Base-by-base conservation (phyloP, 768 basidiomycete species). In the Lactifluus pinguis region DNA sequence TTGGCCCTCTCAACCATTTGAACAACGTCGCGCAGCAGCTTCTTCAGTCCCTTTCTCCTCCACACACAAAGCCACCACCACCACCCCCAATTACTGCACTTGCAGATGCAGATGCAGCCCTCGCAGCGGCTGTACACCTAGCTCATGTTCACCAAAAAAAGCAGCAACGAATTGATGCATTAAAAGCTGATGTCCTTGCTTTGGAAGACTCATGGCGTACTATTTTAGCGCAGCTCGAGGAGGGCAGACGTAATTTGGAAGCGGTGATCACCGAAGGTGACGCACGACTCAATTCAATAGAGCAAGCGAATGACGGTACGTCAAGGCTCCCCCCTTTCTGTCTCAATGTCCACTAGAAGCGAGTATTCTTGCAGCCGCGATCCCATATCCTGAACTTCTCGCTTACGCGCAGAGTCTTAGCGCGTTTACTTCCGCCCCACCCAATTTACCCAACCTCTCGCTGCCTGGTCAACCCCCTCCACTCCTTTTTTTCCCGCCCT, bases 391-490 rank as follows among this genome's bases (percentile, higher is more conserved):
- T 4, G 89, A 91, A 67, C 76, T 93, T 11, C 78, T 93, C 62
- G 82, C 86, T 2, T 92, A 93, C 71, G 91, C 91, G 3, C 88
- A 91, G 68, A 88, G 86, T 63, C 78, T 93, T 56, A 87, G 88
- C 64, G 82, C 87, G 14, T 93, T 92, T 72, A 91, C 91, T 6
- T 91, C 91, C 38, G 91, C 90, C 10, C 91, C 91, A 8, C 91
- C 91, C 10, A 90, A 89, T 68, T 87, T 91, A 83, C 88, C 88
- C 21, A 88, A 89, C 67, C 79, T 84, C 50, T 76, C 77, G 29
- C 73, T 83, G 6, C 84, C 86, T 0, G 86, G 86, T 9, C 88
- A 87, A 66, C 84, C 84, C 11, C 86, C 87, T 0, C 84, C 85
- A 17, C 87, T 86, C 17, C 69, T 89, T 45, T 92, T 93, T 78